These are phyloP conservation scores for Talaromyces rugulosus DNA, from an alignment of 2,329 filamentous ascomycete species.

Conservation along the genomic window DNA sequence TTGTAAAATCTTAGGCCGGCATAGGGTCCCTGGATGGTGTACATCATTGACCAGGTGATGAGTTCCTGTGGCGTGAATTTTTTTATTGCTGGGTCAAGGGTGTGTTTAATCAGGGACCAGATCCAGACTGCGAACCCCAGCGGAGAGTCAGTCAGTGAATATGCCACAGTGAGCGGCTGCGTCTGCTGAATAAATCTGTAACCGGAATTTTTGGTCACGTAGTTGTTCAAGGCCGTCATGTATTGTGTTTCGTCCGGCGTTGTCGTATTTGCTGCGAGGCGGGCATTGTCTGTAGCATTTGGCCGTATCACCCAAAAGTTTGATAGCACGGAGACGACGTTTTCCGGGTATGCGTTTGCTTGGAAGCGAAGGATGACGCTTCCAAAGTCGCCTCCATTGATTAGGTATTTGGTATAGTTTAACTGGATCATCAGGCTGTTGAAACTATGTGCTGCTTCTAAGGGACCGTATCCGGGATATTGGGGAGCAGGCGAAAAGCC, in stretches of 20 bases:
- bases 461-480: not conserved
- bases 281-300: too few relatives aligned
- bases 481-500: constrained; percentile 7
- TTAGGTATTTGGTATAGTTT: not conserved
- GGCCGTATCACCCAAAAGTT: not conserved
- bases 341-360: too few relatives aligned
- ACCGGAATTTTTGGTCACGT: not conserved
- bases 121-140: not conserved
- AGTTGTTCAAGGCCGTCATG: too few relatives aligned
- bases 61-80: not conserved
- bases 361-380: not conserved
- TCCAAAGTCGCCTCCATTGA: not conserved
- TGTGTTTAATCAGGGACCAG: not conserved
- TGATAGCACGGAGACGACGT: not conserved
- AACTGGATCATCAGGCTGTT: not conserved
- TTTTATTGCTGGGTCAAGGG: too few relatives aligned
- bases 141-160: not conserved
- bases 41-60: not conserved
- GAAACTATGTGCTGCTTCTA: not conserved
- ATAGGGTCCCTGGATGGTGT: not conserved
- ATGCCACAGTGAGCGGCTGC: not conserved
- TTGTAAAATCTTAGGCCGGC: not conserved
- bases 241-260: not conserved
- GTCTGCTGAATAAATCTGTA: not conserved
- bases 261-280: not conserved